Evolutionary conservation across 2,329 filamentous ascomycete genomes (phyloP).

Genomic region (Lasiodiplodia sp.): DNA sequence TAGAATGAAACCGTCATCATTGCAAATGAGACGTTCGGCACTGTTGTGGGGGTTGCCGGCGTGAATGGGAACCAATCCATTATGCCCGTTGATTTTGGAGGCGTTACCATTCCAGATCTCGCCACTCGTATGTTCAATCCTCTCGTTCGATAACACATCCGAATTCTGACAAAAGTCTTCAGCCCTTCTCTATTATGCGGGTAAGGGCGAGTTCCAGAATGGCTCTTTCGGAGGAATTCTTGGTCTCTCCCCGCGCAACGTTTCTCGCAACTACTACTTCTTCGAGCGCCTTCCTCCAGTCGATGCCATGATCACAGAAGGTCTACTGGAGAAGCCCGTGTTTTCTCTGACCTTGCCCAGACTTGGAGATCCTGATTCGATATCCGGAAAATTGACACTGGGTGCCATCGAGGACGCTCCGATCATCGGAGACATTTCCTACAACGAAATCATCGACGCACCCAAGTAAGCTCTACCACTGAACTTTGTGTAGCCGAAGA

Average conservation of each 20-base stretch:
- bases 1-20: slow-evolving; percentile 2
- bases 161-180: background rate
- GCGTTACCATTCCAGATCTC: background rate
- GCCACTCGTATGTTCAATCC: background rate
- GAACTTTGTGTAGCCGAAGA: background rate
- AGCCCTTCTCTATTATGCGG: slow-evolving; percentile 8
- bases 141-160: background rate
- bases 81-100: slow-evolving; percentile 14
- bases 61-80: slow-evolving; percentile 16
- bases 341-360: slow-evolving; percentile 2
- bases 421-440: background rate
- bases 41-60: slow-evolving; percentile 2
- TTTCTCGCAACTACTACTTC: slow-evolving; percentile 21
- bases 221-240: slow-evolving; percentile 9
- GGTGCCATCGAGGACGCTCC: slow-evolving; percentile 1
- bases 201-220: slow-evolving; percentile 9
- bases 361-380: background rate
- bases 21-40: slow-evolving; percentile 16
- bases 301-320: slow-evolving; percentile 6
- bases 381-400: background rate
- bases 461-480: background rate
- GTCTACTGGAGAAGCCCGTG: background rate
- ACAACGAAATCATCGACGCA: slow-evolving; percentile 11
- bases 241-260: slow-evolving; percentile 6
- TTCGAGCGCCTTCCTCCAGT: slow-evolving; percentile 9